Conservation (phyloP, 306 rosid genomes). For the Canavalia ensiformis region DNA sequence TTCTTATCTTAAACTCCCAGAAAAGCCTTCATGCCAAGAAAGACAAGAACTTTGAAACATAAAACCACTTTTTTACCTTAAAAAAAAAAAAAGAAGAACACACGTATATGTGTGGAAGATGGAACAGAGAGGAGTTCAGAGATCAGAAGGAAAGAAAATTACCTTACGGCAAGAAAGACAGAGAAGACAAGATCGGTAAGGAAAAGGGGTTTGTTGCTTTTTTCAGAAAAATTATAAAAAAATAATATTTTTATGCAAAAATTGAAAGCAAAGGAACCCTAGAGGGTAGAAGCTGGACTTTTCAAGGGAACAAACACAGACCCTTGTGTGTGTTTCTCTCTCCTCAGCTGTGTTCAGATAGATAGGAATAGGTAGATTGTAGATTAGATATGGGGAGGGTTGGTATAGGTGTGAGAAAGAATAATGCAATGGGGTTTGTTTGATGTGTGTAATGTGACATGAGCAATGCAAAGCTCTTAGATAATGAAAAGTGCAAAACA, state of each 20-base stretch:
- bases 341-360: conserved; percentile 46
- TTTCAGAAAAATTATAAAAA: conserved; percentile 30
- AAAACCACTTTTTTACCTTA: neutral
- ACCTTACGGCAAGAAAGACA: conserved; percentile 55
- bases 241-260: conserved; percentile 26
- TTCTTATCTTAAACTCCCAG: conserved; percentile 44
- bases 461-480: conserved; percentile 46
- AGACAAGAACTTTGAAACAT: conserved; percentile 37
- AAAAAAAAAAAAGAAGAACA: conserved; percentile 14
- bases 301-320: conserved; percentile 48
- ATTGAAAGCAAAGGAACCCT: conserved; percentile 53
- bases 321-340: conserved; percentile 34
- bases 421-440: conserved; percentile 51
- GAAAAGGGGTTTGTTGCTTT: conserved; percentile 47
- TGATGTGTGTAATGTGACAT: conserved; percentile 55
- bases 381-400: conserved; percentile 55
- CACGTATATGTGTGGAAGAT: conserved; percentile 19
- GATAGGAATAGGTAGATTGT: conserved; percentile 57
- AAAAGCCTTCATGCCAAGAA: conserved; percentile 41
- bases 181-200: conserved; percentile 58
- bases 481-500: conserved; percentile 64
- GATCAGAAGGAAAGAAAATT: conserved; percentile 47
- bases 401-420: conserved; percentile 55
- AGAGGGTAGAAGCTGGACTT: conserved; percentile 46
- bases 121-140: conserved; percentile 35